Evolutionary conservation across 805 yeast species (phyloP).

Genomic region (Cephaloascus fragrans): DNA sequence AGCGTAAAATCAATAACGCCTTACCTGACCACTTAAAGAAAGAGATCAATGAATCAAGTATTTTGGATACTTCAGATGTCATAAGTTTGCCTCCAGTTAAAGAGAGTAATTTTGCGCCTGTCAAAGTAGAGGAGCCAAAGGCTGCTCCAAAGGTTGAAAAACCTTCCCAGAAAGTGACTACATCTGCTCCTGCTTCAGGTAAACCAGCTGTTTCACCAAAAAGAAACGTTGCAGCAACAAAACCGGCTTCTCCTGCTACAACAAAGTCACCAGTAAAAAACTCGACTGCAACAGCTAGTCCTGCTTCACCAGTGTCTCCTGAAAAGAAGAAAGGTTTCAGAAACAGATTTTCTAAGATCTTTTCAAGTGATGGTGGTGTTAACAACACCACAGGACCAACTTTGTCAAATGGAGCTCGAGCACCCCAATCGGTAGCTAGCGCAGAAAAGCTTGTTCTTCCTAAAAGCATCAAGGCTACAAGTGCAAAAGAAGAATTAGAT

Average conservation of each 20-base stretch:
- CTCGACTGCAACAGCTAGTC: background rate
- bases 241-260: background rate
- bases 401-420: background rate
- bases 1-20: slow-evolving; percentile 34
- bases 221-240: too few species aligned
- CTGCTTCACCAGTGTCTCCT: background rate
- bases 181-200: too few species aligned
- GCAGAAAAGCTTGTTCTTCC: background rate
- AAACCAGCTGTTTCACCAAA: too few species aligned
- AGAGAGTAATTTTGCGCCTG: background rate
- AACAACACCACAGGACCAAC: background rate
- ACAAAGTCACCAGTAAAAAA: too few species aligned
- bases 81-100: background rate
- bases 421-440: background rate
- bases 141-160: background rate
- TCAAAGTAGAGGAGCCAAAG: background rate
- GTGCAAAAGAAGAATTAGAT: slow-evolving; percentile 4
- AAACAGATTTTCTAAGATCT: background rate
- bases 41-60: slow-evolving; percentile 10
- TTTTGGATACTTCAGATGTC: background rate
- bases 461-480: background rate
- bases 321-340: background rate
- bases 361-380: background rate
- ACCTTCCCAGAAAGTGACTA: background rate
- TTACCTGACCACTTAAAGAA: slow-evolving; percentile 44